Base-by-base conservation (phyloP, 1,284 basidiomycete genomes). In the Cryptococcus hybrid region DNA sequence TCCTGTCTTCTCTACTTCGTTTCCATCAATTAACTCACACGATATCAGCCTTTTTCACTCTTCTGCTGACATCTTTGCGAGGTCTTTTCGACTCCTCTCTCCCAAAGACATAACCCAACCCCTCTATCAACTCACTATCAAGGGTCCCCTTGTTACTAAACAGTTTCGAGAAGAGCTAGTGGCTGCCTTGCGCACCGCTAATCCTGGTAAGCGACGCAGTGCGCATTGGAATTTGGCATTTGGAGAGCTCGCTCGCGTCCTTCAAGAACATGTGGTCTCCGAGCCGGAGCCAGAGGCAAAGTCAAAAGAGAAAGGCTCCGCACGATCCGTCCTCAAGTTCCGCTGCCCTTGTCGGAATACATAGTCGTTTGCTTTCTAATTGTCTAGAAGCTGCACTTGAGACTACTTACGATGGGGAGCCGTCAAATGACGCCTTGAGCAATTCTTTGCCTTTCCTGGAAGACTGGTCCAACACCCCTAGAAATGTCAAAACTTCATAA, bases 21-120 rank as follows among this genome's bases (percentile, higher is more conserved):
- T 74, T 66, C 52, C 65, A 70, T 51, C 55, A 58, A 7, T 68
- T 74, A 34, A 74, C 74, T 0, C 72, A 70, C 50, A 57, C 66
- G 0, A 50, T 71, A 0, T 53, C 59, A 5, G 42, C 35, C 9
- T 70, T 68, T 49, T 61, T 70, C 53, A 42, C 52, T 3, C 57
- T 69, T 1, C 44, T 73, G 7, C 34, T 58, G 38, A 39, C 61
- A 12, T 63, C 68, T 3, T 49, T 60, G 7, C n/a, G 51, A 6
- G 60, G 56, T 9, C 54, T 71, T 2, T 67, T 67, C 55, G 54
- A 56, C 38, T 43, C 60, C 1, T 42, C 40, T 15, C 39, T 70
- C 0, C 64, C 0, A 42, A 63, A 8, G 55, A 60, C 2, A 53
- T 65, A 3, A 61, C 67, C 12, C 54, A 55, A 3, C 52, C 70